Evolutionary conservation across 2,329 filamentous ascomycete genomes (phyloP).

Genomic region (Phaeosphaeria sp.): DNA sequence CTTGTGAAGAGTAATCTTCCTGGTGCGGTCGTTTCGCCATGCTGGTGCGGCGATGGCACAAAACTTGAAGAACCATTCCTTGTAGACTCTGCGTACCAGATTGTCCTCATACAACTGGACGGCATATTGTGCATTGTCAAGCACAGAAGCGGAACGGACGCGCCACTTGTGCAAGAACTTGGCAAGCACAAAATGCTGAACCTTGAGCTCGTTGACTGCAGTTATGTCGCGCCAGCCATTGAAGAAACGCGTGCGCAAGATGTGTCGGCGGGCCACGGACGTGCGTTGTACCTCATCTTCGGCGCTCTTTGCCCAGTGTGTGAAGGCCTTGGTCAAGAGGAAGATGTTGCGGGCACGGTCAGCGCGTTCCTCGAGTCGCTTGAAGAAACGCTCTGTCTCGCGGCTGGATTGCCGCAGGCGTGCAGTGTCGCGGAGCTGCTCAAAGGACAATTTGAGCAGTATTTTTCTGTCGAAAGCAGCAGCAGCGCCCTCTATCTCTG

Average conservation of each 20-base stretch:
- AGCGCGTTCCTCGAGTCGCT: constrained; percentile 65
- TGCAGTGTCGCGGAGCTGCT: constrained; percentile 41
- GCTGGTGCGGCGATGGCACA: constrained; percentile 42
- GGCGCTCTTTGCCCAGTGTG: constrained; percentile 72
- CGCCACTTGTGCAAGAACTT: constrained; percentile 64
- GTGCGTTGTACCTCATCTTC: constrained; percentile 71
- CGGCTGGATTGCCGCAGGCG: constrained; percentile 48
- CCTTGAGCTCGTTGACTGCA: constrained; percentile 63
- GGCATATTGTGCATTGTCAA: constrained; percentile 42
- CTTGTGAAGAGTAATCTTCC: constrained; percentile 29
- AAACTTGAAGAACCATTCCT: constrained; percentile 48
- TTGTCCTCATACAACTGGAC: constrained; percentile 40
- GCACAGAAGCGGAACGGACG: constrained; percentile 47
- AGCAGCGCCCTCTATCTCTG: constrained; percentile 44
- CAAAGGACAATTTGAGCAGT: constrained; percentile 61
- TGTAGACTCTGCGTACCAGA: constrained; percentile 39
- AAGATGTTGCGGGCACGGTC: constrained; percentile 69
- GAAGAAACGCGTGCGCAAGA: constrained; percentile 73
- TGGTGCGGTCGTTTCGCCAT: constrained; percentile 38
- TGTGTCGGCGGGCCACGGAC: constrained; percentile 71
- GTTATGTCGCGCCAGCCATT: constrained; percentile 73
- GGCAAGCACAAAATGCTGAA: constrained; percentile 58
- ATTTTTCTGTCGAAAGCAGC: constrained; percentile 57
- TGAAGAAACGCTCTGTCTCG: constrained; percentile 61
- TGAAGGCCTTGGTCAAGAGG: constrained; percentile 68